These are phyloP conservation scores for Coprinellus micaceus DNA, from an alignment of 768 basidiomycete species.

Conservation along the genomic window DNA sequence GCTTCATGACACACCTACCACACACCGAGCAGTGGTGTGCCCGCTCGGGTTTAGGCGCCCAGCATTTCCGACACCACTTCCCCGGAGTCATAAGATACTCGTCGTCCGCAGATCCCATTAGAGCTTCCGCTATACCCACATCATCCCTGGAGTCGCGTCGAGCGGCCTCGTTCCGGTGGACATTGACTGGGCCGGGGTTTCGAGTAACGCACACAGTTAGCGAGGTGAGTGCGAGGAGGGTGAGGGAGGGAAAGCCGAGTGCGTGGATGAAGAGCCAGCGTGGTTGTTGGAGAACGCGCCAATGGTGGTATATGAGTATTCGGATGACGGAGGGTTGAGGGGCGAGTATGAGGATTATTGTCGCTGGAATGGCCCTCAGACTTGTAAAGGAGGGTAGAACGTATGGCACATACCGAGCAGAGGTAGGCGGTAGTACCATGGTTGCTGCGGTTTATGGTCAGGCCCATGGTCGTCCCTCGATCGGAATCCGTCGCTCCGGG, in stretches of 20 bases:
- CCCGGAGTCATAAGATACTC: slow-evolving; percentile 51
- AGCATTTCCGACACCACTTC: slow-evolving; percentile 77
- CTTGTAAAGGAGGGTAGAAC: neutral
- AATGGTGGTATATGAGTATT: slow-evolving; percentile 65
- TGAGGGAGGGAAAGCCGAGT: slow-evolving; percentile 56
- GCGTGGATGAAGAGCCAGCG: slow-evolving; percentile 52
- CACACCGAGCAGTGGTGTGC: slow-evolving; percentile 76
- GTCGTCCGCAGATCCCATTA: slow-evolving; percentile 43
- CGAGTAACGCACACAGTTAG: slow-evolving; percentile 69
- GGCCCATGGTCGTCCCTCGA: neutral
- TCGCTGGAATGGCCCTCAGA: slow-evolving; percentile 19
- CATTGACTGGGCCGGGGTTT: slow-evolving; percentile 66
- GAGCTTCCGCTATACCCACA: slow-evolving; percentile 55
- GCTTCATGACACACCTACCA: slow-evolving; percentile 76
- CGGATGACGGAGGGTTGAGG: slow-evolving; percentile 75
- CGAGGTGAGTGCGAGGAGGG: slow-evolving; percentile 67
- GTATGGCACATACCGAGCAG: slow-evolving; percentile 42
- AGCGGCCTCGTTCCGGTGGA: slow-evolving; percentile 15
- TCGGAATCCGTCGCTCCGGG: neutral
- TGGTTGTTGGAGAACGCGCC: slow-evolving; percentile 48
- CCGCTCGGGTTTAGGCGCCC: slow-evolving; percentile 75
- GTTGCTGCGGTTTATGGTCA: slow-evolving; percentile 26
- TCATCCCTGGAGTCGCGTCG: slow-evolving; percentile 37
- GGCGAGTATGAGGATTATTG: slow-evolving; percentile 55
- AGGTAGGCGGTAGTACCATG: slow-evolving; percentile 58